phyloP scores from a whole-genome alignment of 805 yeast genomes.

The Candida germanica region DNA sequence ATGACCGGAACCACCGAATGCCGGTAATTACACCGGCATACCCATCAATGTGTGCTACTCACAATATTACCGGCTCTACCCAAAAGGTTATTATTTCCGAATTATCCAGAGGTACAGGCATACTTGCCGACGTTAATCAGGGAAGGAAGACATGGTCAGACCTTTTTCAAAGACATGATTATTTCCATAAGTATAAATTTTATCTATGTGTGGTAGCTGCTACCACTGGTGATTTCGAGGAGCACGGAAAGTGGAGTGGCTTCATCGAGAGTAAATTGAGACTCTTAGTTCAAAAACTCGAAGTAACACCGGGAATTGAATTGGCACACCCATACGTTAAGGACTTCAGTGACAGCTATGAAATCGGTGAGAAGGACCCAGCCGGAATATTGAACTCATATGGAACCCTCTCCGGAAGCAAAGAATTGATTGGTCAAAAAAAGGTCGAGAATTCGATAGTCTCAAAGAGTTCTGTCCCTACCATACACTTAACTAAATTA shows the following conservation, averaged over 20 bases:
- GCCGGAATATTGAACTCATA: conserved; percentile 57
- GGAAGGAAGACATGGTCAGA: conserved; percentile 73
- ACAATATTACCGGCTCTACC: conserved; percentile 87
- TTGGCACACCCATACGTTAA: conserved; percentile 87
- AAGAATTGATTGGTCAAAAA: conserved; percentile 13
- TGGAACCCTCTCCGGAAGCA: conserved; percentile 58
- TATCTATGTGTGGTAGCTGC: conserved; percentile 80
- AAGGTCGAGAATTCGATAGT: neutral
- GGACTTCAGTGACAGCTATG: conserved; percentile 42
- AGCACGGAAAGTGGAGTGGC: conserved; percentile 89
- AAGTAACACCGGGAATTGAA: conserved; percentile 67
- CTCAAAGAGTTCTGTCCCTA: conserved; percentile 12
- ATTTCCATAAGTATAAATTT: conserved; percentile 80
- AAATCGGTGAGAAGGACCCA: neutral
- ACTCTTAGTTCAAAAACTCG: conserved; percentile 78
- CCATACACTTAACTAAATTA: conserved; percentile 64
- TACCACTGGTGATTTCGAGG: conserved; percentile 70
- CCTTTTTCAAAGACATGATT: conserved; percentile 73
- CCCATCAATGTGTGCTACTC: conserved; percentile 99
- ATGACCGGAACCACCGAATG: conserved; percentile 89
- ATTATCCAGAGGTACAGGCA: conserved; percentile 67
- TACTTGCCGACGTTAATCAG: conserved; percentile 63
- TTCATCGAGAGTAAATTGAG: conserved; percentile 87
- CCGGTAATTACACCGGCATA: conserved; percentile 98
- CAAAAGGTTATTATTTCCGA: conserved; percentile 80